Percentiles rank a stretch among this genome's conserved stretches.
Evolutionary conservation across 306 rosid genomes (phyloP).

Genomic region (Crotalaria pallida): DNA sequence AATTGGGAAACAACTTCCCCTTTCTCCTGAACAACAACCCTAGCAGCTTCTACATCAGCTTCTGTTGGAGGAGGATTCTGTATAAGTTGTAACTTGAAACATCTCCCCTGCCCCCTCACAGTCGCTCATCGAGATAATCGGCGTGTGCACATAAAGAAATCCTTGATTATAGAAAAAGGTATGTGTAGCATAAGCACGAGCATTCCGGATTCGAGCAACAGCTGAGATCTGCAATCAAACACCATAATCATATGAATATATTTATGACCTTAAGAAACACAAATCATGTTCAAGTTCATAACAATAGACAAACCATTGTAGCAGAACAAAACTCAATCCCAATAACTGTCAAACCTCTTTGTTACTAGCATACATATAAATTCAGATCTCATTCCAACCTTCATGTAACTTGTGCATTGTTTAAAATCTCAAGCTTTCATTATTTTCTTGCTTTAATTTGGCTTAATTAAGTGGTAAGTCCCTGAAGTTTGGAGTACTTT

Average conservation of each 20-base stretch:
- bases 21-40: conserved; percentile 53
- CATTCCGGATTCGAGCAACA: conserved; percentile 75
- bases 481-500: too few species aligned
- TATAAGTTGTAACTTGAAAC: conserved; percentile 89
- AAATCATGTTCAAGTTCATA: too few species aligned
- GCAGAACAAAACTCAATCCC: too few species aligned
- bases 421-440: too few species aligned
- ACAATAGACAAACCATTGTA: too few species aligned
- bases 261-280: too few species aligned
- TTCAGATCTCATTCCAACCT: too few species aligned
- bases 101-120: conserved; percentile 99
- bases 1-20: conserved; percentile 61
- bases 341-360: too few species aligned
- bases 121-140: conserved; percentile 87
- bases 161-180: conserved; percentile 70
- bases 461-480: too few species aligned
- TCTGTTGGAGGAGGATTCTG: conserved; percentile 80
- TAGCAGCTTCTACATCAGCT: conserved; percentile 69
- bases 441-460: too few species aligned
- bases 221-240: conserved; percentile 65
- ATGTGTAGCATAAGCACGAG: conserved; percentile 86
- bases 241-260: background rate
- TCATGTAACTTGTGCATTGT: too few species aligned
- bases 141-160: conserved; percentile 86
- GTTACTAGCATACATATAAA: too few species aligned